phyloP scores from a whole-genome alignment of 2,329 filamentous ascomycete genomes.

The Cytospora chrysosperma region DNA sequence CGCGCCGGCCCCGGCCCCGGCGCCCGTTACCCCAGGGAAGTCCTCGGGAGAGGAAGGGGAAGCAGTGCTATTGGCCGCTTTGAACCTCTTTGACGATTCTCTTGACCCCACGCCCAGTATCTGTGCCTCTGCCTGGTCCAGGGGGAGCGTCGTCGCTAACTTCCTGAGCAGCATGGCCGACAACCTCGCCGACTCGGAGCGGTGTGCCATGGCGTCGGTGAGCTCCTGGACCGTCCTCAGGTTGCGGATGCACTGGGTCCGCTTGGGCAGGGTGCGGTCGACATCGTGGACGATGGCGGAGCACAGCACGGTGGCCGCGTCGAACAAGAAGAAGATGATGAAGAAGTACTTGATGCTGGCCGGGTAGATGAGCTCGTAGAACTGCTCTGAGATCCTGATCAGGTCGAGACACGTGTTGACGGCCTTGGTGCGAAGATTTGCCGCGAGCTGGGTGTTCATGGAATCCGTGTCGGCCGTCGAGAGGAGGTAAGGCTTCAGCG shows the following conservation, averaged over 20 bases:
- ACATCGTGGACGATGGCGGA: slow-evolving; percentile 32
- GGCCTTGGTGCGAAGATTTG: slow-evolving; percentile 27
- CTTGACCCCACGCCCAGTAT: slow-evolving; percentile 5
- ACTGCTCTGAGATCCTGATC: slow-evolving; percentile 23
- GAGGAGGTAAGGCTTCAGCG: slow-evolving; percentile 29
- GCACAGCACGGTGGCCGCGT: slow-evolving; percentile 32
- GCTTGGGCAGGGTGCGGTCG: slow-evolving; percentile 29
- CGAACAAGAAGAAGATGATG: slow-evolving; percentile 34
- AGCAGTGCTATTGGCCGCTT: neutral
- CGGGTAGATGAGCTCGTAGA: slow-evolving; percentile 29
- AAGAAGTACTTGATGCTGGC: slow-evolving; percentile 32
- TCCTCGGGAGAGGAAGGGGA: neutral
- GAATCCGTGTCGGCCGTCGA: slow-evolving; percentile 27
- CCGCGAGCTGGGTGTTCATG: slow-evolving; percentile 25
- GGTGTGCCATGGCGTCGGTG: slow-evolving; percentile 15
- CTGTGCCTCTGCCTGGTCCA: slow-evolving; percentile 11
- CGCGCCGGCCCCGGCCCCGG: neutral
- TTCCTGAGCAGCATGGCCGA: slow-evolving; percentile 19
- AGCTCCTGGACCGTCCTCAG: slow-evolving; percentile 19
- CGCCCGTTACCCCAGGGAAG: neutral
- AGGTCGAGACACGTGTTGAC: slow-evolving; percentile 29
- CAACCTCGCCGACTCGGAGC: slow-evolving; percentile 21
- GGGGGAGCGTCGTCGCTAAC: slow-evolving; percentile 10
- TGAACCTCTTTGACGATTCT: slow-evolving; percentile 9
- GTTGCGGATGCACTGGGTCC: slow-evolving; percentile 24